Conservation (phyloP, 352 stramenopile species). For the Pythium vanterpoolii region DNA sequence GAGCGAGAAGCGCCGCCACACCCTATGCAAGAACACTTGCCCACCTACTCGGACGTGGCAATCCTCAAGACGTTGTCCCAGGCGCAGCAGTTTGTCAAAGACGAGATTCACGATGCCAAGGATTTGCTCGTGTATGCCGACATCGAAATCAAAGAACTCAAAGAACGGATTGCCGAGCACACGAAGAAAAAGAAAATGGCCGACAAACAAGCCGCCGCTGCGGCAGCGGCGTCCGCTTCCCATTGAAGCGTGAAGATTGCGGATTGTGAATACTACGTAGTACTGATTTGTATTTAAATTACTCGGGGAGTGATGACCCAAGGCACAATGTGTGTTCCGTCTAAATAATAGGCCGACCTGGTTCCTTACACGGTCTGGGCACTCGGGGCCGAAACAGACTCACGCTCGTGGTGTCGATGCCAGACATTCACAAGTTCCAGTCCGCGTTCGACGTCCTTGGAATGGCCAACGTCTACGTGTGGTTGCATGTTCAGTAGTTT, state of each 20-base stretch:
- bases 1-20: constrained; percentile 65
- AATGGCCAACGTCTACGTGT: constrained; percentile 32
- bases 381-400: constrained; percentile 18
- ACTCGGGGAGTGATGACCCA: constrained; percentile 11
- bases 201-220: constrained; percentile 40
- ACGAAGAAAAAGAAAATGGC: constrained; percentile 75
- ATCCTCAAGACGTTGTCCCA: constrained; percentile 83
- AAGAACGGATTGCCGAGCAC: constrained; percentile 69
- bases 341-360: constrained; percentile 17
- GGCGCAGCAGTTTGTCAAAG: constrained; percentile 79
- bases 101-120: constrained; percentile 72
- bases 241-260: constrained; percentile 1
- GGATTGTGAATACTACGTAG: background rate
- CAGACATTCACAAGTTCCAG: constrained; percentile 71
- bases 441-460: constrained; percentile 49
- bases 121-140: constrained; percentile 59
- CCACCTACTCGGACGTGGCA: constrained; percentile 85
- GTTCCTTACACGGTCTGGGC: constrained; percentile 28
- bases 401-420: constrained; percentile 43
- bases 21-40: constrained; percentile 80
- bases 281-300: constrained; percentile 22
- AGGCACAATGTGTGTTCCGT: background rate
- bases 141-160: constrained; percentile 73
- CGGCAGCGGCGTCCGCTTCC: constrained; percentile 2
- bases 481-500: constrained; percentile 27